Evolutionary conservation across 1,284 basidiomycete genomes (phyloP).

Genomic region (Ganoderma meredithae): DNA sequence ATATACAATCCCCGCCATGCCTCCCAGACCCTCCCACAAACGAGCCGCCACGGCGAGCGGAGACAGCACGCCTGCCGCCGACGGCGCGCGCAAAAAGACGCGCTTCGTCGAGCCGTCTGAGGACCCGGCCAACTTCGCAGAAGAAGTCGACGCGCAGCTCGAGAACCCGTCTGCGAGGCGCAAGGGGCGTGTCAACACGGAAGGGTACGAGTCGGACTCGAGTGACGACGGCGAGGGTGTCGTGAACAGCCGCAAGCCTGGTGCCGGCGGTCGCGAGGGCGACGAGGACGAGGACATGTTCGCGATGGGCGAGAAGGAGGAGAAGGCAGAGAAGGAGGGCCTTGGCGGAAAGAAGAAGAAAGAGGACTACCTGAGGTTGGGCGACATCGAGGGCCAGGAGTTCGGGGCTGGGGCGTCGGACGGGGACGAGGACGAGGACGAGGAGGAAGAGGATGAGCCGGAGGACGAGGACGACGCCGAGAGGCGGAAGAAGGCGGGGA

Average conservation of each 20-base stretch:
- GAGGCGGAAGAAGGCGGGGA: slow-evolving; percentile 80
- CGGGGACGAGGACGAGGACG: slow-evolving; percentile 39
- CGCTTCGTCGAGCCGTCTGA: slow-evolving; percentile 82
- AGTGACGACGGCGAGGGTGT: slow-evolving; percentile 93
- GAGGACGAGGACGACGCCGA: slow-evolving; percentile 84
- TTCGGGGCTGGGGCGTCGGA: slow-evolving; percentile 69
- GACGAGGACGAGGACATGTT: slow-evolving; percentile 94
- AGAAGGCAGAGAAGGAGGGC: slow-evolving; percentile 54
- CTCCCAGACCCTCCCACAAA: slow-evolving; percentile 59
- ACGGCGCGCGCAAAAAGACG: slow-evolving; percentile 67
- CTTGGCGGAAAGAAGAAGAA: slow-evolving; percentile 63
- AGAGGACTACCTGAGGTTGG: slow-evolving; percentile 82
- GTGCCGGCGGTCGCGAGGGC: slow-evolving; percentile 48
- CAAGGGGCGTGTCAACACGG: slow-evolving; percentile 77
- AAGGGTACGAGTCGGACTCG: slow-evolving; percentile 95
- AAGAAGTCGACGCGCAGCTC: slow-evolving; percentile 76
- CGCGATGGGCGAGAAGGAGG: slow-evolving; percentile 66
- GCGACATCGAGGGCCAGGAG: slow-evolving; percentile 96
- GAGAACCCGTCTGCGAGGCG: slow-evolving; percentile 66
- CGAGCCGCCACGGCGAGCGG: slow-evolving; percentile 57
- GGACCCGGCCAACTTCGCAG: slow-evolving; percentile 76
- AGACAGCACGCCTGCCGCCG: slow-evolving; percentile 39
- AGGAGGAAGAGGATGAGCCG: slow-evolving; percentile 59
- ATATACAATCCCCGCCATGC: slow-evolving; percentile 45
- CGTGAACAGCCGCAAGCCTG: slow-evolving; percentile 76